Base-by-base conservation (phyloP, 306 rosid species). In the Neltuma alba region DNA sequence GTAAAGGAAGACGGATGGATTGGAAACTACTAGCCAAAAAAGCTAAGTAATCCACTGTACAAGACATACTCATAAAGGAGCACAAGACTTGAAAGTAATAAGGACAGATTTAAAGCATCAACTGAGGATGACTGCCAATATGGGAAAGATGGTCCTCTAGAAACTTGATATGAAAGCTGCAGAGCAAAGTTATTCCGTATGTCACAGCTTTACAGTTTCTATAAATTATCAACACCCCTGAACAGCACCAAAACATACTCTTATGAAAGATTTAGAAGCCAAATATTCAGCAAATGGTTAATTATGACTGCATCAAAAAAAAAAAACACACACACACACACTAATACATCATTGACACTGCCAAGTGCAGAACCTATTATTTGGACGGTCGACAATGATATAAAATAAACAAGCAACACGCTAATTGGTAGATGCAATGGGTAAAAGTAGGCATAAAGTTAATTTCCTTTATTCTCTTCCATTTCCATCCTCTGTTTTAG, bases 31-130 rank as follows among this genome's bases (percentile, higher is more conserved):
- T 9, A 55, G 65, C 50, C 72, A 25, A 9, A 34, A 79, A 72
- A 85, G 55, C 37, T 11, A 44, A 64, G 55, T 64, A 70, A 41
- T 69, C 57, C 31, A 48, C 65, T 64, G 67, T 42, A 44, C 73
- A 65, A 44, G 34, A 33, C 50, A 63, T 61, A 25, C n/a, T 42
- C 54, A 72, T 60, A 42, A 47, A 78, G 84, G 52, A 76, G 81
- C 83, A 28, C 55, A 72, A 62, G 74, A 79, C 70, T 72, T 76
- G 67, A 84, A 74, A 82, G 81, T 61, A 60, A 42, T 27, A 70
- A 48, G 71, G 84, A 77, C 80, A 87, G 83, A 79, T 80, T 77
- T 86, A 85, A 74, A 88, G 81, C 84, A 85, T 85, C 87, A 79
- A 28, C 60, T 60, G 81, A 74, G 70, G 88, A 18, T 76, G 65